phyloP scores from a whole-genome alignment of 768 basidiomycete genomes.

The Hortiboletus campestris region DNA sequence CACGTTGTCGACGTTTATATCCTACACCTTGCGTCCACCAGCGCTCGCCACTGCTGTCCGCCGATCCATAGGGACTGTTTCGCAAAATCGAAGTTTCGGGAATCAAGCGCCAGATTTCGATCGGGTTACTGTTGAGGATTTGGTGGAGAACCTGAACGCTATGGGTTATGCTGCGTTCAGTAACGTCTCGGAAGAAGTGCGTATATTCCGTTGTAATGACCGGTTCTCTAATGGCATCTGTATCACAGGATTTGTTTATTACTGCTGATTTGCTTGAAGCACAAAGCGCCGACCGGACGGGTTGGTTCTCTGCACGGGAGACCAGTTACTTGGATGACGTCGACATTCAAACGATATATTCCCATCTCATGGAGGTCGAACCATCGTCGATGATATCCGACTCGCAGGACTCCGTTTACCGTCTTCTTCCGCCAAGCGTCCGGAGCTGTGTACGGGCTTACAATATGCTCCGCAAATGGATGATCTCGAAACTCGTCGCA shows the following conservation, averaged over 20 bases:
- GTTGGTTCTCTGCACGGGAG: conserved; percentile 72
- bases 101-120: conserved; percentile 62
- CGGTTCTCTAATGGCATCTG: conserved; percentile 4
- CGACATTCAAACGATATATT: conserved; percentile 80
- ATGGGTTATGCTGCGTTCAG: conserved; percentile 74
- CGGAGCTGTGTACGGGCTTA: conserved; percentile 78
- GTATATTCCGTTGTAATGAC: conserved; percentile 9
- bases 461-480: conserved; percentile 75
- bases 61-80: conserved; percentile 11
- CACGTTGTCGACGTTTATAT: conserved; percentile 46
- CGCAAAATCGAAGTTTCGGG: conserved; percentile 28
- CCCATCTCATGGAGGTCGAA: conserved; percentile 68
- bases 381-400: conserved; percentile 73
- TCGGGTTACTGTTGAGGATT: conserved; percentile 58
- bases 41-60: conserved; percentile 28
- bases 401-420: conserved; percentile 67
- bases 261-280: conserved; percentile 79
- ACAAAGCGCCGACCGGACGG: conserved; percentile 74
- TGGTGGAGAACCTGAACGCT: conserved; percentile 76
- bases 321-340: conserved; percentile 51
- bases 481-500: conserved; percentile 65
- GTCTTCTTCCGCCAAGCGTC: conserved; percentile 70
- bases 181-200: conserved; percentile 76
- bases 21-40: conserved; percentile 62
- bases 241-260: conserved; percentile 66